Evolutionary conservation across 2,329 filamentous ascomycete genomes (phyloP), one percentile per base, ranked within the genome.

Genomic region (Xylaria sp.): DNA sequence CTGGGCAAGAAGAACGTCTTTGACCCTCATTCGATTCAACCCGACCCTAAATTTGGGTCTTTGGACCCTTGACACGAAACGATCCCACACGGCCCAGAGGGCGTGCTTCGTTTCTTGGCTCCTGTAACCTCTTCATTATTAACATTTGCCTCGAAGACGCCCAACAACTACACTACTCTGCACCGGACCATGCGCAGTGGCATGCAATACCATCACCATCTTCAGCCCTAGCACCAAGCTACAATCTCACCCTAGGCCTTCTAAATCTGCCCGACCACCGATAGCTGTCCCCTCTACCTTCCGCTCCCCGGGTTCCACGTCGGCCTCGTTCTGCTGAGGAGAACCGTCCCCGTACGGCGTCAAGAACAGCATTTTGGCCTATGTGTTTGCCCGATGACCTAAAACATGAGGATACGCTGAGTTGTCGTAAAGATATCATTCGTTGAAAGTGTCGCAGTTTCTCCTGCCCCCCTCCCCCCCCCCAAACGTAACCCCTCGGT

Each of bases 11-110:
- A 20, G 47, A 47, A 13, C 38, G n/a, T 39, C 24, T 34, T 21
- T 39, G 29, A 41, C 50, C 50, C 44, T 45, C 49, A 50, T 59
- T 53, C 21, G 42, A 51, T 53, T 51, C 47, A 41, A 46, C 54
- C 51, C 42, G 44, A 44, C 50, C 53, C 48, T 48, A 51, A 52
- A 56, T 55, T 50, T 50, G 40, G 48, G 54, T 50, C 59, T 56
- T 50, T 56, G 44, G 54, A 57, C 42, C 57, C 50, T 55, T 50
- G 52, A 51, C 54, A 44, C 59, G 56, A 61, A 58, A 54, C 58
- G 39, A 37, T 53, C 39, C 49, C 38, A 48, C 46, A 34, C n/a
- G n/a, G n/a, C 21, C 22, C 42, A 21, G 45, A 39, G 42, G 22
- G 41, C 48, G 48, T n/a, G 21, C 42, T 53, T 47, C 37, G 43